Base-by-base conservation (phyloP, 1,139 yeast species). In the Candida tropicalis region DNA sequence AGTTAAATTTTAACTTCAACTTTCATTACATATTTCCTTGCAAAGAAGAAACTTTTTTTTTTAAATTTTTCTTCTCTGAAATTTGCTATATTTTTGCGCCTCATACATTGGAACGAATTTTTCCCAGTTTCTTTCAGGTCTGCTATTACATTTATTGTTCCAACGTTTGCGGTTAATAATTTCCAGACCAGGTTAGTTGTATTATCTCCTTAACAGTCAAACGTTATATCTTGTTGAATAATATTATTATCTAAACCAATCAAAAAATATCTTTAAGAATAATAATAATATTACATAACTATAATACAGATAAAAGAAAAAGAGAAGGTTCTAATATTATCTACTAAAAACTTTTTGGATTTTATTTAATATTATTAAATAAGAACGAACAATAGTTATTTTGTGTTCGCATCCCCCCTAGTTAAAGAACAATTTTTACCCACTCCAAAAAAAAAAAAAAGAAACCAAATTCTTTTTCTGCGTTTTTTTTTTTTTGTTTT, bases 361-460 rank as follows among this genome's bases (percentile, higher is more conserved):
- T n/a, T n/a, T n/a, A n/a, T n/a, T n/a, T n/a, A n/a, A n/a, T n/a
- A n/a, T n/a, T n/a, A n/a, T n/a, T n/a, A n/a, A n/a, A n/a, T n/a
- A n/a, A n/a, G n/a, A n/a, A n/a, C n/a, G n/a, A 20, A 20, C 23
- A 6, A n/a, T n/a, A 6, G 8, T 31, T 11, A 31, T 17, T 31
- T 31, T 31, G 35, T 31, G 35, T 18, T 18, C 22, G n/a, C n/a
- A n/a, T n/a, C n/a, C n/a, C 35, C 35, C 24, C 35, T 31, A 31
- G 15, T 31, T 31, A 18, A 31, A 31, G n/a, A 27, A 27, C 29
- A 27, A 12, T 13, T 12, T 27, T 27, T 27, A 25, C n/a, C n/a
- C n/a, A n/a, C 23, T 20, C 23, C 31, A 27, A 31, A 29, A 16
- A 16, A 17, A 18, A 18, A 31, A 31, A 31, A 31, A 31, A 31